Conservation (phyloP, 164 flowering plant species). For the Chloranthus sessilifolius region DNA sequence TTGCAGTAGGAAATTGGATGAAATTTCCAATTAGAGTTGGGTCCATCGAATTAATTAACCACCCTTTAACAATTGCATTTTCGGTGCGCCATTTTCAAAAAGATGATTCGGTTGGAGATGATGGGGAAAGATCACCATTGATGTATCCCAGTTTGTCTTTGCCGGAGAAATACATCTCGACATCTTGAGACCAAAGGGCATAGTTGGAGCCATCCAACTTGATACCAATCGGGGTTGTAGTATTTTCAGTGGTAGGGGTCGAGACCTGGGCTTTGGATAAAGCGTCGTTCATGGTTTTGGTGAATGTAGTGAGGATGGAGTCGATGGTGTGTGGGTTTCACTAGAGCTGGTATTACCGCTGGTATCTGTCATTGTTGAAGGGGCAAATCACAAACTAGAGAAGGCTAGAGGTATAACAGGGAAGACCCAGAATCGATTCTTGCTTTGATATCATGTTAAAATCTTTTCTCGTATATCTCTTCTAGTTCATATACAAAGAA, state of each 20-base stretch:
- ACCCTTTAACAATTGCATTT: too few species aligned
- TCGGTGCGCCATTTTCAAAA: constrained; percentile 1
- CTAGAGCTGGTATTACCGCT: too few species aligned
- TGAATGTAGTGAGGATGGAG: not conserved
- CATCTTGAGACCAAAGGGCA: constrained; percentile 1
- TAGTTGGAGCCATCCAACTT: too few species aligned
- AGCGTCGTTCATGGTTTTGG: not conserved
- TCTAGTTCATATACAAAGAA: too few species aligned
- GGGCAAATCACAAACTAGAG: too few species aligned
- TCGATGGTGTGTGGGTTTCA: too few species aligned
- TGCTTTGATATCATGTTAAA: too few species aligned
- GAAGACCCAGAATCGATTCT: too few species aligned
- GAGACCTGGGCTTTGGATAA: not conserved
- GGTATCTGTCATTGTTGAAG: too few species aligned
- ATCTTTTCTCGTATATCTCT: too few species aligned
- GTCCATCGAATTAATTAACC: constrained; percentile 8
- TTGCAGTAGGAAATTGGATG: constrained; percentile 2
- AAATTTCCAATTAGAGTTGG: constrained; percentile 2
- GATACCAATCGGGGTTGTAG: not conserved
- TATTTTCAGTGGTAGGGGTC: not conserved
- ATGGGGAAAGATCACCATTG: not conserved
- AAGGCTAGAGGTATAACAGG: too few species aligned
- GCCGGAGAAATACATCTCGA: not conserved
- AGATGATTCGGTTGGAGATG: not conserved
- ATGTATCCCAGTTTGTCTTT: constrained; percentile 5